Evolutionary conservation across 2,329 filamentous ascomycete species (phyloP), one percentile per base, ranked within the genome.

Genomic region (Atkinsonella texensis): DNA sequence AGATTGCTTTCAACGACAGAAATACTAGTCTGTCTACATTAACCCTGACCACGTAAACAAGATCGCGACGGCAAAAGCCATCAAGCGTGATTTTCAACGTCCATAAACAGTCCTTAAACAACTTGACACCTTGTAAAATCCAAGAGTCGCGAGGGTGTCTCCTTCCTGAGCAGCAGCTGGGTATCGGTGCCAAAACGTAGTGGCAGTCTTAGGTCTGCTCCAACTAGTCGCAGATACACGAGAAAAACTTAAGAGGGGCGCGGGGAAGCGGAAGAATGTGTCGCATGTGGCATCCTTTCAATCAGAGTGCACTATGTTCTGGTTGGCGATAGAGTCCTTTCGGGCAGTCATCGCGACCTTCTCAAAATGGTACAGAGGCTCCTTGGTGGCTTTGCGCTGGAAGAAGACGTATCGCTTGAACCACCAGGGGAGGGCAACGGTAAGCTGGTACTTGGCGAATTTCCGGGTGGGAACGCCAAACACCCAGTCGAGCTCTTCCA

Each of bases 401-500:
- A 63, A 65, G 33, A 68, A 54, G 46, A 70, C 41, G 54, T 62
- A 68, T 41, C 57, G 56, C 55, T 60, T 64, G 55, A 68, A 55
- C 49, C 59, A 62, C 58, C 62, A 68, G 10, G 66, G 65, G 4
- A 69, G 58, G 18, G 60, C 60, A 23, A 60, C 58, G 20, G 52
- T 56, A 40, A 67, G n/a, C 57, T 68, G 64, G 52, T 75, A 72
- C 28, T 51, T 54, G 49, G 66, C 64, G 48, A 74, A 74, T 54
- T 66, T 70, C 57, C 63, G 58, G 35, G 64, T 64, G n/a, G 72
- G 70, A 1, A 75, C 72, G 10, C 67, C 70, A 35, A 76, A 77
- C 50, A 76, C 70, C 53, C 69, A 73, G 62, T 77, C 74, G 53
- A 77, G 69, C 57, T 75, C 73, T 59, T 75, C 73, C 4, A 76